These are phyloP conservation scores for Vitis hybrid DNA, from an alignment of 177 flowering plant genomes.

Conservation along the genomic window DNA sequence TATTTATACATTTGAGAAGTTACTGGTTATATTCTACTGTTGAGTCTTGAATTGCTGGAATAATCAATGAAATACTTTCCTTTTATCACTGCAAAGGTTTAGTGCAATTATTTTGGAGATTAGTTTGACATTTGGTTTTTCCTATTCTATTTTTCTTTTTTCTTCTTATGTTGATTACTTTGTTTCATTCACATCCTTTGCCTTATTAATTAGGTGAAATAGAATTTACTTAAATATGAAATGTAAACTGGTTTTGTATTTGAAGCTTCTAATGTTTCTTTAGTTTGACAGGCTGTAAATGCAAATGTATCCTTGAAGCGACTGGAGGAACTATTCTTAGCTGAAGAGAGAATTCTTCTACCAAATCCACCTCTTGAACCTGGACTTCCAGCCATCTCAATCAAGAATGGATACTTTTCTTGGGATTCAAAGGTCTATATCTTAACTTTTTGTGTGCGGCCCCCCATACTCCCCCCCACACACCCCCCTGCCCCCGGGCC, in stretches of 20 bases:
- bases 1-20: too few relatives aligned
- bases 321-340: constrained; percentile 76
- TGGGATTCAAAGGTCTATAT: constrained; percentile 84
- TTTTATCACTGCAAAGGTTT: too few relatives aligned
- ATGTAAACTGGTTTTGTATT: background rate
- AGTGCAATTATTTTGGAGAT: too few relatives aligned
- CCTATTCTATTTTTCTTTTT: background rate
- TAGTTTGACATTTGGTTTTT: background rate
- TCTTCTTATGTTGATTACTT: background rate
- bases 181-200: constrained; percentile 1
- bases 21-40: too few relatives aligned
- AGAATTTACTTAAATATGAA: background rate
- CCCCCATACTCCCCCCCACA: too few relatives aligned
- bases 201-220: background rate
- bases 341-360: constrained; percentile 83
- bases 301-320: constrained; percentile 93
- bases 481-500: too few relatives aligned
- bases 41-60: too few relatives aligned
- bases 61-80: too few relatives aligned
- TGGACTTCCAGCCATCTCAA: constrained; percentile 79
- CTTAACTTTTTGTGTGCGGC: background rate
- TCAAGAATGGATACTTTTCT: constrained; percentile 78
- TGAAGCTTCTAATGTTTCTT: constrained; percentile 15
- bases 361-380: constrained; percentile 90
- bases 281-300: constrained; percentile 76